Conservation (phyloP, 768 basidiomycete genomes). For the Lentinus brumalis region DNA sequence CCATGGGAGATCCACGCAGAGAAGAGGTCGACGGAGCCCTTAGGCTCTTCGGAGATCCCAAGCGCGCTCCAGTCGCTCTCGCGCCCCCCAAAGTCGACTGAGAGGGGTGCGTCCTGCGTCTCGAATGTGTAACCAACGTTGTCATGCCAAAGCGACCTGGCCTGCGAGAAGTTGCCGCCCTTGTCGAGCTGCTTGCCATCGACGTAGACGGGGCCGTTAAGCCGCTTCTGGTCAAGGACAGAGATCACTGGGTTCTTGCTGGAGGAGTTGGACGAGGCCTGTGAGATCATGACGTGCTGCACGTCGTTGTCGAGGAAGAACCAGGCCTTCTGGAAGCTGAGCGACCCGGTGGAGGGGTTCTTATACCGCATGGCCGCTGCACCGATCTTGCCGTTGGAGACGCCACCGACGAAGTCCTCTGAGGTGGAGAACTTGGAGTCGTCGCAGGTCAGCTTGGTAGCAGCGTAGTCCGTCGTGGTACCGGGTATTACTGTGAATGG, state of each 20-base stretch:
- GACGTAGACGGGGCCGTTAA: conserved; percentile 44
- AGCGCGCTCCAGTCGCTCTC: conserved; percentile 63
- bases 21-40: conserved; percentile 62
- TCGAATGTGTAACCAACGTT: conserved; percentile 61
- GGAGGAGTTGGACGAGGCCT: conserved; percentile 38
- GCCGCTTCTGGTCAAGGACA: conserved; percentile 67
- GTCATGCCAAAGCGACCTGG: conserved; percentile 61
- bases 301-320: conserved; percentile 69
- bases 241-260: conserved; percentile 53
- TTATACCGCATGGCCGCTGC: conserved; percentile 66
- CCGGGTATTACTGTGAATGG: conserved; percentile 56
- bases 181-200: conserved; percentile 33
- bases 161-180: conserved; percentile 28
- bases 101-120: conserved; percentile 28
- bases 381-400: conserved; percentile 57
- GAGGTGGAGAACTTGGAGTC: conserved; percentile 46
- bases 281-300: conserved; percentile 63
- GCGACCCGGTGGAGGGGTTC: conserved; percentile 56
- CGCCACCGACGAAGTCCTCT: conserved; percentile 67
- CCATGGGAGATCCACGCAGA: conserved; percentile 59
- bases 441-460: conserved; percentile 53
- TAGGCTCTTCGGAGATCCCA: conserved; percentile 63
- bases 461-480: conserved; percentile 64
- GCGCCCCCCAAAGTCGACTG: conserved; percentile 48
- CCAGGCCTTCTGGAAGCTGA: conserved; percentile 71